phyloP scores from a whole-genome alignment of 345 rosid species.

The Acer saccharum region DNA sequence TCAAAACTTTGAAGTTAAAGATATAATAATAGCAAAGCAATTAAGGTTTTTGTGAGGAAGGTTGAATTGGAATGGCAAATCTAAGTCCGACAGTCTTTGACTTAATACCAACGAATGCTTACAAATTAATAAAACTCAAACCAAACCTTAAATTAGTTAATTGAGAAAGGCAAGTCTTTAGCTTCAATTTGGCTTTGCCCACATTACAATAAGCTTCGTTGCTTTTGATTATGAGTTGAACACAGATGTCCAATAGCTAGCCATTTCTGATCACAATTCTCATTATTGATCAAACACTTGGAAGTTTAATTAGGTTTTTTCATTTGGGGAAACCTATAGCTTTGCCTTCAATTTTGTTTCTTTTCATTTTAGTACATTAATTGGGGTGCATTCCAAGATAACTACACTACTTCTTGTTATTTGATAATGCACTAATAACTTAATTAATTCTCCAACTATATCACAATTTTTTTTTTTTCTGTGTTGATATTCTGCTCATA shows the following conservation, averaged over 20 bases:
- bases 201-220: background rate
- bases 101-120: conserved; percentile 1
- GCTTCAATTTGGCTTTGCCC: no score
- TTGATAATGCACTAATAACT: no score
- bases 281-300: background rate
- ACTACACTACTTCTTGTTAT: background rate
- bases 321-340: background rate
- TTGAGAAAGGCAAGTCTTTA: no score
- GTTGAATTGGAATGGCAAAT: background rate
- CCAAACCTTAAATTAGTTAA: background rate
- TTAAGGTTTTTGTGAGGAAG: background rate
- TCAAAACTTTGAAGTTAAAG: background rate
- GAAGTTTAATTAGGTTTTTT: background rate
- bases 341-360: conserved; percentile 26
- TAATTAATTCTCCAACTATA: no score
- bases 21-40: background rate
- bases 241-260: conserved; percentile 10
- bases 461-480: no score
- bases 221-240: background rate
- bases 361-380: conserved; percentile 16
- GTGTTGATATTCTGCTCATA: no score
- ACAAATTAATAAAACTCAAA: background rate
- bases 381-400: conserved; percentile 27
- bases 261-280: no score
- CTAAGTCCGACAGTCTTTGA: background rate